phyloP scores from a whole-genome alignment of 345 rosid genomes.

The Fremontodendron californicum region DNA sequence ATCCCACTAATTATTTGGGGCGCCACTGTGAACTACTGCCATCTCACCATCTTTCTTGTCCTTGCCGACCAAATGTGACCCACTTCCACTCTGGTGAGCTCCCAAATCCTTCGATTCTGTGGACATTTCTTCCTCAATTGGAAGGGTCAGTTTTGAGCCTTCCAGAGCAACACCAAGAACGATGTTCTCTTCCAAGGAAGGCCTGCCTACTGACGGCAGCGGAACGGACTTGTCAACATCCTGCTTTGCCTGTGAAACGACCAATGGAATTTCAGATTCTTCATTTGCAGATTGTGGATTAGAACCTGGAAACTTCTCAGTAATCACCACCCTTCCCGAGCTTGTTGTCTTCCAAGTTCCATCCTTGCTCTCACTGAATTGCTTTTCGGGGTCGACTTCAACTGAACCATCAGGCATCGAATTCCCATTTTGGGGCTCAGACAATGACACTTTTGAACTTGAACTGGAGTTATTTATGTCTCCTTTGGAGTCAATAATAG shows the following conservation, averaged over 20 bases:
- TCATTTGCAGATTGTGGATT: conserved; percentile 21
- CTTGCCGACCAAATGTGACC: conserved; percentile 23
- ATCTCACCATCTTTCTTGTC: conserved; percentile 44
- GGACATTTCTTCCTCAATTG: conserved; percentile 63
- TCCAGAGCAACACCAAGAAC: conserved; percentile 89
- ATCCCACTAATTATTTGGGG: conserved; percentile 10
- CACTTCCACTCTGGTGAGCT: conserved; percentile 33
- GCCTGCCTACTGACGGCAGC: conserved; percentile 32
- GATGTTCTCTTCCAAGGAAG: conserved; percentile 70
- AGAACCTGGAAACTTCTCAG: conserved; percentile 19
- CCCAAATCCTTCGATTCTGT: conserved; percentile 56
- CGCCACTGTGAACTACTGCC: conserved; percentile 27
- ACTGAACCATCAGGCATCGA: conserved; percentile 12
- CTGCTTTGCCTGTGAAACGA: conserved; percentile 30
- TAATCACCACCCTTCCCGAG: conserved; percentile 10
- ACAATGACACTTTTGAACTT: conserved; percentile 13
- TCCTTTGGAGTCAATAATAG: conserved; percentile 27
- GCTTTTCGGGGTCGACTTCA: conserved; percentile 25
- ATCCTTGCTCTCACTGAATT: conserved; percentile 22
- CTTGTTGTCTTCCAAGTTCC: conserved; percentile 23
- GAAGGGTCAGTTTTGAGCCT: conserved; percentile 85
- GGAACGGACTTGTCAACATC: conserved; percentile 35
- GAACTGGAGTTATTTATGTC: conserved; percentile 35
- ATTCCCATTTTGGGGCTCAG: conserved; percentile 19
- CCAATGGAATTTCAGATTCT: conserved; percentile 18